A percentile compares a stretch with the other conserved stretches of the same genome.
Evolutionary conservation across 2,329 filamentous ascomycete species (phyloP).

Genomic region (Fusarium pseudoanthophilum): DNA sequence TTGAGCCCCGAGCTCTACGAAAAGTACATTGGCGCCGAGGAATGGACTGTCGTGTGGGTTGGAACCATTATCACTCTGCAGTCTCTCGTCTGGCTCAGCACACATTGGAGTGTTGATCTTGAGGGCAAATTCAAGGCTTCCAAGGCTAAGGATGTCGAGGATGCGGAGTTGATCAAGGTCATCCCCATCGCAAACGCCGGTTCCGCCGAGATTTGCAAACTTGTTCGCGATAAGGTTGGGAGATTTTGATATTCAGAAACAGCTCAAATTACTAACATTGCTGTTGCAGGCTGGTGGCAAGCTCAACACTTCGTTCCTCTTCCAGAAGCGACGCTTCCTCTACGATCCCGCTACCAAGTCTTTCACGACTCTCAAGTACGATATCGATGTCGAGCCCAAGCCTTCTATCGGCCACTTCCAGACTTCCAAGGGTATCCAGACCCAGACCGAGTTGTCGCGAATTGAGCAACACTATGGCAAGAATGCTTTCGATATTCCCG

Average conservation of each 20-base stretch:
- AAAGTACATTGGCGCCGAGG: conserved; percentile 88
- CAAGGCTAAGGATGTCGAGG: conserved; percentile 73
- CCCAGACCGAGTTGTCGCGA: conserved; percentile 78
- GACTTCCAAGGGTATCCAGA: conserved; percentile 77
- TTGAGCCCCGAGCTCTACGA: conserved; percentile 86
- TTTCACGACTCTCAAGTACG: conserved; percentile 86
- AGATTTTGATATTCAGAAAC: conserved; percentile 1
- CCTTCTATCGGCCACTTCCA: conserved; percentile 83
- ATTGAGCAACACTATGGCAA: conserved; percentile 93
- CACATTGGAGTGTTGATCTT: conserved; percentile 95
- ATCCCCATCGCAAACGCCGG: conserved; percentile 91
- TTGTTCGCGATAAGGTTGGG: conserved; percentile 77
- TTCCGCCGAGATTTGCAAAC: conserved; percentile 83
- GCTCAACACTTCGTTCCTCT: conserved; percentile 86
- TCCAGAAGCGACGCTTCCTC: conserved; percentile 97
- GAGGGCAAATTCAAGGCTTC: conserved; percentile 83
- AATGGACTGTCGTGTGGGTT: conserved; percentile 98
- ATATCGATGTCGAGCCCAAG: conserved; percentile 86
- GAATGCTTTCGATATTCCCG: conserved; percentile 97
- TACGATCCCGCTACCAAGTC: conserved; percentile 76
- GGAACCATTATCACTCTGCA: conserved; percentile 89
- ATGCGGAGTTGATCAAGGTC: conserved; percentile 90
- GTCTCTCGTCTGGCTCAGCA: conserved; percentile 91
- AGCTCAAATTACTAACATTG: conserved; percentile 25
- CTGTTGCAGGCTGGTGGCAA: conserved; percentile 71